Evolutionary conservation across 306 rosid genomes (phyloP).

Genomic region (Medicago lupulina): DNA sequence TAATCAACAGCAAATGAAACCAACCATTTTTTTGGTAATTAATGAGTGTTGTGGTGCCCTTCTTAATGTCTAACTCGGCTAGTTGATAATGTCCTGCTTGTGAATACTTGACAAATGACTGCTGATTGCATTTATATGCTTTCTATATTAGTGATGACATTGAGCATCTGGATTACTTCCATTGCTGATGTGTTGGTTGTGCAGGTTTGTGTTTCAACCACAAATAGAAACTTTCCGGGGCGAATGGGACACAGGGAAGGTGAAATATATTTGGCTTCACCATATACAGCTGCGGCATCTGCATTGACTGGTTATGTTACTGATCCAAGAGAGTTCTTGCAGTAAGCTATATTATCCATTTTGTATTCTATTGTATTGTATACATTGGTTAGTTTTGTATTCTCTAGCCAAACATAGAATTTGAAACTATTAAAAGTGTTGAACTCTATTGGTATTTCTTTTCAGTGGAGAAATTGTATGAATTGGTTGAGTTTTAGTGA

Average conservation of each 20-base stretch:
- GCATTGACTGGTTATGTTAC: slow-evolving; percentile 95
- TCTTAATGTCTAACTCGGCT: neutral
- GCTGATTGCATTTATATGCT: slow-evolving; percentile 24
- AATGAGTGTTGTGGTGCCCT: no score
- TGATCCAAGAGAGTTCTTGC: slow-evolving; percentile 95
- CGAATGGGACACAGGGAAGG: slow-evolving; percentile 99
- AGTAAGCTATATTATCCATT: slow-evolving; percentile 40
- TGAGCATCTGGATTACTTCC: slow-evolving; percentile 23
- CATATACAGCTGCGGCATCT: slow-evolving; percentile 96
- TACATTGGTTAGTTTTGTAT: slow-evolving; percentile 33
- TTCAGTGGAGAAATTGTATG: neutral
- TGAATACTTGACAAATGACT: neutral
- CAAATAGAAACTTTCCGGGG: slow-evolving; percentile 95
- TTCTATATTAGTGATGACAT: neutral
- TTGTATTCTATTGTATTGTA: slow-evolving; percentile 2
- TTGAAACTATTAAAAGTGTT: slow-evolving; percentile 1
- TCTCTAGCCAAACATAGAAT: slow-evolving; percentile 30
- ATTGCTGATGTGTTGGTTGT: slow-evolving; percentile 12
- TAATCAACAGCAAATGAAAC: no score
- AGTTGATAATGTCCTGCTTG: neutral
- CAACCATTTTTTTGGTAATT: no score
- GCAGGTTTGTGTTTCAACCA: slow-evolving; percentile 80
- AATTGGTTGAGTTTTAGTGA: slow-evolving; percentile 13
- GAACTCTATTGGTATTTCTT: neutral
- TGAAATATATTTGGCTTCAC: slow-evolving; percentile 88